These are phyloP conservation scores for Carex pumila DNA, from an alignment of 176 grass and related monocot species.

Conservation along the genomic window DNA sequence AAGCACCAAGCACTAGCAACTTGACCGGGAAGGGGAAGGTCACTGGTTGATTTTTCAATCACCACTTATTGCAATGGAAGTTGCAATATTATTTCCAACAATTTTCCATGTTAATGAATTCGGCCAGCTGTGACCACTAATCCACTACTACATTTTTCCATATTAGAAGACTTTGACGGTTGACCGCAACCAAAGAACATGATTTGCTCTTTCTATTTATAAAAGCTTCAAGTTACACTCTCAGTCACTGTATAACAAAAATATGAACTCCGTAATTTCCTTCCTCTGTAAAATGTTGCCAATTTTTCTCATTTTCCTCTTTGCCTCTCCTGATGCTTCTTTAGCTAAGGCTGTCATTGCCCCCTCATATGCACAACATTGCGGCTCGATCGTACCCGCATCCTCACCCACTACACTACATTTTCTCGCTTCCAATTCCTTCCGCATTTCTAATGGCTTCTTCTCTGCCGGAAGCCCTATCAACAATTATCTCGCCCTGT, in stretches of 20 bases:
- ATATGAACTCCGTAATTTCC: not conserved
- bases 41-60: too few relatives aligned
- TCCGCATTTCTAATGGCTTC: conserved; percentile 53
- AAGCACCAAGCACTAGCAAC: too few relatives aligned
- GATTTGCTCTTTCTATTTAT: not conserved
- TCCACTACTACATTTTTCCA: too few relatives aligned
- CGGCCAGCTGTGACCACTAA: too few relatives aligned
- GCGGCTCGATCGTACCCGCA: conserved; percentile 29
- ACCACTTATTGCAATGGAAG: too few relatives aligned
- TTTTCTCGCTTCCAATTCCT: not conserved
- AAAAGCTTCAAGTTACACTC: not conserved
- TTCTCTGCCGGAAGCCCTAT: conserved; percentile 37
- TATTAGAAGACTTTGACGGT: not conserved
- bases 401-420: not conserved
- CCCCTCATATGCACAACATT: conserved; percentile 38
- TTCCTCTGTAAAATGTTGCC: not conserved
- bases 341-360: conserved; percentile 3
- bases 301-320: not conserved
- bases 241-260: not conserved
- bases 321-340: not conserved
- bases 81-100: too few relatives aligned
- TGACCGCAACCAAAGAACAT: not conserved
- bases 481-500: conserved; percentile 31
- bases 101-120: too few relatives aligned
- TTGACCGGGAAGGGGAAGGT: too few relatives aligned